These are phyloP conservation scores for Metschnikowia lachancei DNA, from an alignment of 805 yeast species.

Conservation along the genomic window DNA sequence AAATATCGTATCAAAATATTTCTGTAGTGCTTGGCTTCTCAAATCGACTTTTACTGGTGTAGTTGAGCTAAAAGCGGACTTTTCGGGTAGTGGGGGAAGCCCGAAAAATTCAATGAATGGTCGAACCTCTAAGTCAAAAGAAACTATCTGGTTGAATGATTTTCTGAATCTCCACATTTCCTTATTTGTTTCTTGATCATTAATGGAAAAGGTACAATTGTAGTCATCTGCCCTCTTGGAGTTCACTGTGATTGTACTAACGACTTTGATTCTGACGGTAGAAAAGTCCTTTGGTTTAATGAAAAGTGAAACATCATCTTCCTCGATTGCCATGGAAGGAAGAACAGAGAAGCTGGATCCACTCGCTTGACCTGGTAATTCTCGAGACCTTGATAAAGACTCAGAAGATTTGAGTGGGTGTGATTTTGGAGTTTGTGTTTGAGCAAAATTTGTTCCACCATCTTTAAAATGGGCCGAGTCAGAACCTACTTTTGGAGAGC, in stretches of 20 bases:
- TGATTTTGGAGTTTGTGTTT: not conserved
- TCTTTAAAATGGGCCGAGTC: not conserved
- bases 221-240: conserved; percentile 54
- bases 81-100: conserved; percentile 66
- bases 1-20: conserved; percentile 57
- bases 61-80: conserved; percentile 51
- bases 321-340: conserved; percentile 24
- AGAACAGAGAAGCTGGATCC: conserved; percentile 20
- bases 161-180: conserved; percentile 78
- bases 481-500: no score
- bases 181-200: conserved; percentile 57
- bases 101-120: conserved; percentile 49
- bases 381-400: not conserved
- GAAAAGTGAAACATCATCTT: conserved; percentile 48
- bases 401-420: not conserved
- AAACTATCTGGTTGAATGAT: conserved; percentile 54
- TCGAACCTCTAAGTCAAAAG: conserved; percentile 61
- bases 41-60: conserved; percentile 64
- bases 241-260: conserved; percentile 44
- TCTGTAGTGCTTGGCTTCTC: conserved; percentile 53
- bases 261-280: conserved; percentile 47
- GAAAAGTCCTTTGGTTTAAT: conserved; percentile 58
- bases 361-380: not conserved
- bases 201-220: conserved; percentile 56
- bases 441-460: not conserved